Evolutionary conservation across 2,329 filamentous ascomycete genomes (phyloP), one percentile per base, ranked within the genome.

Genomic region (Dothideomycetes sp.): DNA sequence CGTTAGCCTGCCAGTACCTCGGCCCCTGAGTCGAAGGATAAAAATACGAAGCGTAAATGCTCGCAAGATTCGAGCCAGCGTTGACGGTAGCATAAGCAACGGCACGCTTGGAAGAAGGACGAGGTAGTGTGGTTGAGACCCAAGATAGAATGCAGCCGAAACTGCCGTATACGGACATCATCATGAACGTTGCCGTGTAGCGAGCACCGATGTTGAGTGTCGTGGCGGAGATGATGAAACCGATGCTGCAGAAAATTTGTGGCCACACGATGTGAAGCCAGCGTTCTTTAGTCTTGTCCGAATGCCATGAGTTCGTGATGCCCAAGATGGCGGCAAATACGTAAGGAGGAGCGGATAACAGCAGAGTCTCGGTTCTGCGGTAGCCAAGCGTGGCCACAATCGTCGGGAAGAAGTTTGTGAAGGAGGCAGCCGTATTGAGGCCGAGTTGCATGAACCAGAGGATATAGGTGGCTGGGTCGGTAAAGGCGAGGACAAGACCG

Each of bases 351-450:
- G 64, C 72, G 1, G 74, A 78, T n/a, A 77, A 62, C 40, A 74
- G 68, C 0, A 79, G 61, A 0, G 75, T 77, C 12, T 64, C 58
- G 34, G 75, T 70, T 19, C 59, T 67, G 6, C 64, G 63, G 53
- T 75, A 80, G 0, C 74, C 73, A 0, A 81, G 64, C 0, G 74
- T 78, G 31, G 74, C 66, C 1, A 80, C 72, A 30, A 82, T 78
- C 0, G 69, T 74, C 0, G 78, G 78, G 58, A 81, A 80, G 60
- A 80, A 80, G 53, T 79, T 79, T 33, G 77, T 73, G 51, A 80
- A 78, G 1, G 70, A 73, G 50, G 76, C 71, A 0, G 67, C 65
- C 1, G 73, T 56, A 12, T 74, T 47, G 22, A 63, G 69, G n/a
- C 65, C 51, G 42, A 75, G 72, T 50, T 76, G 71, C 3, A 76